Percentiles rank a stretch among this genome's conserved stretches.
Evolutionary conservation across 345 rosid genomes (phyloP).

Genomic region (Nephelium lappaceum): DNA sequence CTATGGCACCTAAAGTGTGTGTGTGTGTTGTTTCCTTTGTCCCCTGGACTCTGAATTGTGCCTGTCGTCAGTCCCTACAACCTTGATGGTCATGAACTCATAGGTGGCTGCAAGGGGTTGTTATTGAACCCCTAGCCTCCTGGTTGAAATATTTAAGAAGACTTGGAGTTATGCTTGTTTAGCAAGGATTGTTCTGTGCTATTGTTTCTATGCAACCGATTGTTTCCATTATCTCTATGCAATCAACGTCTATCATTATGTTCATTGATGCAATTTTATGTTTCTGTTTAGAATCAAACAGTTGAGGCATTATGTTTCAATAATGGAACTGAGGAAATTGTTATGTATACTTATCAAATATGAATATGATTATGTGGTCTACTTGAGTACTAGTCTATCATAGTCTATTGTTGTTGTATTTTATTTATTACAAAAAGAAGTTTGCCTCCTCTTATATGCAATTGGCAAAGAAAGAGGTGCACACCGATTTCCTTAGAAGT

Average conservation of each 20-base stretch:
- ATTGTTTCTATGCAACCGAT: too few relatives aligned
- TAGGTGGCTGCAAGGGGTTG: not conserved
- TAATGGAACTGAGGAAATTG: not conserved
- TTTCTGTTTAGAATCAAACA: not conserved
- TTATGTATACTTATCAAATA: not conserved
- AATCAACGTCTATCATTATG: not conserved
- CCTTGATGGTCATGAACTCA: not conserved
- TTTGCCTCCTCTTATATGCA: not conserved
- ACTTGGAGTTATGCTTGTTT: not conserved
- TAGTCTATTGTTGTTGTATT: not conserved
- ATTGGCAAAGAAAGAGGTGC: too few relatives aligned
- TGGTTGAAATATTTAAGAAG: not conserved
- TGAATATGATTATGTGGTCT: not conserved
- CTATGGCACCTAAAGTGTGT: not conserved
- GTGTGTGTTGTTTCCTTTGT: not conserved
- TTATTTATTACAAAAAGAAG: not conserved
- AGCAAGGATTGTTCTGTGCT: not conserved
- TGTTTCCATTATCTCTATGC: not conserved
- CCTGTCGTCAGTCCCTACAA: not conserved
- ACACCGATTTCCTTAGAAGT: not conserved
- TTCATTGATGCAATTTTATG: not conserved
- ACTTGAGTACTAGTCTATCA: not conserved
- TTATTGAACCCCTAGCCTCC: not conserved
- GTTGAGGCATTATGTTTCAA: not conserved
- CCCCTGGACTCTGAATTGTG: not conserved